These are phyloP conservation scores for Pythium scleroteichum DNA, from an alignment of 352 stramenopile genomes.

Conservation along the genomic window DNA sequence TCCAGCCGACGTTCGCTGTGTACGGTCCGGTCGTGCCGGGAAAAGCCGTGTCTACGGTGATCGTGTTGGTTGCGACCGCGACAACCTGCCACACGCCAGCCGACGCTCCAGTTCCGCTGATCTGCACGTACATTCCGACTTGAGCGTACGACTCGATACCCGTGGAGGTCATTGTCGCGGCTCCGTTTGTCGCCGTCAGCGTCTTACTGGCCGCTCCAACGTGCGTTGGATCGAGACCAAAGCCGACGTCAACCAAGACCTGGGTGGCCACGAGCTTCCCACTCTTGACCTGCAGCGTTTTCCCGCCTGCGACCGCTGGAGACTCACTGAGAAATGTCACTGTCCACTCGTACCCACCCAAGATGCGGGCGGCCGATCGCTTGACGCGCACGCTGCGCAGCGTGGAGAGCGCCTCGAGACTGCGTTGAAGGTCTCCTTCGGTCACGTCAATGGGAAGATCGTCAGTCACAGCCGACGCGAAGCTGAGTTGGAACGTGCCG, in stretches of 20 bases:
- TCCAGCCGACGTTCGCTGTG: constrained; percentile 54
- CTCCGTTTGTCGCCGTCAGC: constrained; percentile 33
- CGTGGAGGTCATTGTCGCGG: constrained; percentile 37
- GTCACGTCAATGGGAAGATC: constrained; percentile 53
- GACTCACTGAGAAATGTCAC: constrained; percentile 73
- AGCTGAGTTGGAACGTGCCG: constrained; percentile 81
- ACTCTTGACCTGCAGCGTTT: constrained; percentile 42
- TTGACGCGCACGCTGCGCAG: constrained; percentile 81
- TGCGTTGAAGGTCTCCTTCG: constrained; percentile 64
- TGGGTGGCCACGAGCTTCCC: constrained; percentile 37
- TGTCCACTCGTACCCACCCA: constrained; percentile 71
- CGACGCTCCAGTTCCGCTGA: constrained; percentile 36
- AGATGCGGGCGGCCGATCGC: constrained; percentile 38
- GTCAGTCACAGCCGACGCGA: constrained; percentile 47
- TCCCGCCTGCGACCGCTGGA: constrained; percentile 37
- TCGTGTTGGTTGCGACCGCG: constrained; percentile 42
- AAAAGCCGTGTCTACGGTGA: constrained; percentile 56
- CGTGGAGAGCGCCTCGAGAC: constrained; percentile 50
- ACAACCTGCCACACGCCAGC: constrained; percentile 50
- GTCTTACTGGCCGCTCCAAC: constrained; percentile 44
- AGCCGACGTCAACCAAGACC: constrained; percentile 42
- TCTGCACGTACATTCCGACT: constrained; percentile 58
- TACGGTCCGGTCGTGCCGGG: constrained; percentile 38
- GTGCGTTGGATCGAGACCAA: constrained; percentile 41
- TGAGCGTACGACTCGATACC: constrained; percentile 39